Base-by-base conservation (phyloP, 2,329 filamentous ascomycete genomes). In the Pseudogymnoascus sp. region DNA sequence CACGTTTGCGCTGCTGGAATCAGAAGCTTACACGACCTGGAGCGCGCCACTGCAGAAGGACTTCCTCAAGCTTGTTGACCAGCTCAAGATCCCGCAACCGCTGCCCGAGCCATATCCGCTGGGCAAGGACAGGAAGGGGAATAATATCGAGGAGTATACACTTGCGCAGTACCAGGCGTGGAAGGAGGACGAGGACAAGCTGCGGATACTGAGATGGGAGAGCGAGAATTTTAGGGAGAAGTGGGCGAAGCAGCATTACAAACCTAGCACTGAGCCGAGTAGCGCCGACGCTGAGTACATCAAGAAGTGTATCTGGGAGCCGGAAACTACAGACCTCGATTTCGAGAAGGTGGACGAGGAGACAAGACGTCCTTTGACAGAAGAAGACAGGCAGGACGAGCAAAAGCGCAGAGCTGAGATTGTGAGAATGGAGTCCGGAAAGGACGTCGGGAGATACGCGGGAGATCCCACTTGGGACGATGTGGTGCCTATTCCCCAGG, bases 391-490 rank as follows among this genome's bases (percentile, higher is more conserved):
- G n/a, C 66, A 69, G 29, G 67, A 70, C 47, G 70, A 72, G 62
- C 69, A 64, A 59, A 67, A 68, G 62, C 64, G 71, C 59, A 66
- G 71, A 47, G 69, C 67, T 50, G 42, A 68, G n/a, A 65, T 72
- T 40, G 67, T 65, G 1, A 61, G 65, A n/a, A 63, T 72, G 16
- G 62, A 64, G 21, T 59, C 62, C 4, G 63, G 33, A 50, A 72
- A 68, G 62, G 69, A 65, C 37, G 70, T 72, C 67, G 70, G 70
- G 2, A 65, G 40, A 8, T 74, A 74, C 63, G 72, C 72, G 61
- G 67, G 65, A 65, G 86, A 93, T 74, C 86, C 90, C 1, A 82
- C 81, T 66, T 97, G 92, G 93, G 86, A 90, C 68, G 91, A 96
- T 77, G 82, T 97, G 61, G 80, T 85, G 61, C 93, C 93, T 19